These are phyloP conservation scores for Ophiocordyceps robertsii DNA, from an alignment of 2,329 filamentous ascomycete genomes.

Conservation along the genomic window DNA sequence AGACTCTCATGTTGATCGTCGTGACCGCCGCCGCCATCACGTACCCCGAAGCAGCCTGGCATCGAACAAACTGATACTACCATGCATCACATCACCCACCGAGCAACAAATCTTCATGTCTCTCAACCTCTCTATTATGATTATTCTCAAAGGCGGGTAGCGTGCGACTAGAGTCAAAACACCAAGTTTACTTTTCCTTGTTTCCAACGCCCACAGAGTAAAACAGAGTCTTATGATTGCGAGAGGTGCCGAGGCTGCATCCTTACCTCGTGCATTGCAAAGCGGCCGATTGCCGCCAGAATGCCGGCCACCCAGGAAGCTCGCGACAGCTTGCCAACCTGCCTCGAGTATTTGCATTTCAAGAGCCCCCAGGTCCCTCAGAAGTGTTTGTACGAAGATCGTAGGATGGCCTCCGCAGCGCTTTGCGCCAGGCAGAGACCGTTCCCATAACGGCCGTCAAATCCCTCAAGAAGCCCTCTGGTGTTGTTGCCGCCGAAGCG, in stretches of 20 bases:
- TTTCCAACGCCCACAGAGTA: too few relatives aligned
- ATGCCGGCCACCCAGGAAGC: neutral
- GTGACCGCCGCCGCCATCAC: too few relatives aligned
- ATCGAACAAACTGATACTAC: too few relatives aligned
- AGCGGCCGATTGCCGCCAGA: neutral
- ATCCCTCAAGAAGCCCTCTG: slow-evolving; percentile 25
- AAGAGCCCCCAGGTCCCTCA: slow-evolving; percentile 23
- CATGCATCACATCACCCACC: too few relatives aligned
- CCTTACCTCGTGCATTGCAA: neutral
- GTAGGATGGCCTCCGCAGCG: slow-evolving; percentile 4
- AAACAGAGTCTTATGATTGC: too few relatives aligned
- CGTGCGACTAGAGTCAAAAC: neutral
- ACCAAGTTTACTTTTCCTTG: neutral
- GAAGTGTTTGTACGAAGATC: slow-evolving; percentile 17
- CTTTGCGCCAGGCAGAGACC: slow-evolving; percentile 12
- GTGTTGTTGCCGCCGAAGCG: slow-evolving; percentile 11
- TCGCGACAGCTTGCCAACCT: neutral
- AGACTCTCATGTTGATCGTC: too few relatives aligned
- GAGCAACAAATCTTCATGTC: too few relatives aligned
- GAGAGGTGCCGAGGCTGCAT: neutral
- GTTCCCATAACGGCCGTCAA: slow-evolving; percentile 15
- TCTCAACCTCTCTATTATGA: too few relatives aligned
- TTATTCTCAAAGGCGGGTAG: too few relatives aligned
- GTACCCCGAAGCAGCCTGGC: too few relatives aligned
- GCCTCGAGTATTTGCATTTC: slow-evolving; percentile 9